These are phyloP conservation scores for Verticillium zaregamsianum DNA, from an alignment of 2,329 filamentous ascomycete species.

Conservation along the genomic window DNA sequence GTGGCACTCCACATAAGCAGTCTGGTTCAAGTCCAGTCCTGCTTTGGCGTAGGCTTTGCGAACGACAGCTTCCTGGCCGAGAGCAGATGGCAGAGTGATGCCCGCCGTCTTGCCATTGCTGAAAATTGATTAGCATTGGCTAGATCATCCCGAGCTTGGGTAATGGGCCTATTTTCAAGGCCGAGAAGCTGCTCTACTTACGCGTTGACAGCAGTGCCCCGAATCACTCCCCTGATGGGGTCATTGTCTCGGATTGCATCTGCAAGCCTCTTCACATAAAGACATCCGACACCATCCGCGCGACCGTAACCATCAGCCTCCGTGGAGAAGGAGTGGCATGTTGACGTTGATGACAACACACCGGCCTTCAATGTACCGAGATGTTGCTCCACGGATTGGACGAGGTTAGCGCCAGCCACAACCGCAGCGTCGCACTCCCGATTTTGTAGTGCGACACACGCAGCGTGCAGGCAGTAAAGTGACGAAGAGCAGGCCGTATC, in stretches of 20 bases:
- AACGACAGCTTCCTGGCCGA: slow-evolving; percentile 22
- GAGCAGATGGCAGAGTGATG: not conserved
- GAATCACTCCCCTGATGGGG: slow-evolving; percentile 17
- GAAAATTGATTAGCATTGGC: slow-evolving; percentile 11
- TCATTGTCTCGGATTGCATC: slow-evolving; percentile 21
- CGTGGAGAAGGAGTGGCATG: slow-evolving; percentile 28
- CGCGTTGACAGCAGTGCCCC: slow-evolving; percentile 12
- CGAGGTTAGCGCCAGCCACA: slow-evolving; percentile 30
- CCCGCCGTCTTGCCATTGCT: slow-evolving; percentile 15
- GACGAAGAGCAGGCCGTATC: slow-evolving; percentile 36
- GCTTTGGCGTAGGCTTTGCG: slow-evolving; percentile 20
- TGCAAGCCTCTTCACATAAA: slow-evolving; percentile 26
- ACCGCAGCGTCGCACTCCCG: slow-evolving; percentile 27
- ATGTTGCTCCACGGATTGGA: slow-evolving; percentile 16
- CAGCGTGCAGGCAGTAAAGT: slow-evolving; percentile 26
- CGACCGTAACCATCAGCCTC: slow-evolving; percentile 29
- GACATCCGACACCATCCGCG: slow-evolving; percentile 23
- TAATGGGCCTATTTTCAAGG: no score
- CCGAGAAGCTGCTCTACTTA: no score
- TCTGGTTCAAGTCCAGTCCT: slow-evolving; percentile 16
- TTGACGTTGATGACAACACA: slow-evolving; percentile 14
- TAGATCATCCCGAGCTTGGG: no score
- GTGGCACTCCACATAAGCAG: slow-evolving; percentile 34
- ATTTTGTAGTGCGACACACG: slow-evolving; percentile 22
- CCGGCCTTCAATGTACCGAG: slow-evolving; percentile 7